Evolutionary conservation across 768 basidiomycete species (phyloP), one percentile per base, ranked within the genome.

Genomic region (Tulasnella sp.): DNA sequence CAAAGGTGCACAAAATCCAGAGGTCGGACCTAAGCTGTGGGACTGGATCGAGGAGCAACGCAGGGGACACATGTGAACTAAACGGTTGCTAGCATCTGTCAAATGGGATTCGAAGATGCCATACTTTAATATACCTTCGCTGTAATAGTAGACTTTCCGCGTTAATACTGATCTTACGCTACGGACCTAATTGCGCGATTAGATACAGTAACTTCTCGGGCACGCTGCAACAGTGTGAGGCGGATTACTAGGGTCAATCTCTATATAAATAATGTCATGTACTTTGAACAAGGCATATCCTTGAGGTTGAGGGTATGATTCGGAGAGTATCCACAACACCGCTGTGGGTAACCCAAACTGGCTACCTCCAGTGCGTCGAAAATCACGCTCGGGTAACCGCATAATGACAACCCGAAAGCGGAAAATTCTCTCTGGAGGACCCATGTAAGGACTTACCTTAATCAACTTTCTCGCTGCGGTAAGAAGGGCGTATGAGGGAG

Each of bases 31-130:
- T 59, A 78, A 81, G 22, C 75, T 86, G 1, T 85, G 84, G 85
- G 77, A 77, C 4, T 85, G 81, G 79, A 73, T 84, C 67, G 84
- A 86, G 47, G 83, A 84, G 44, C 83, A 84, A 68, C 79, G 83
- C n/a, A 75, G 78, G 68, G 42, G 69, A 26, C 42, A 66, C 26
- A 4, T 29, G 22, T 3, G 22, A 52, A 4, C n/a, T 9, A n/a
- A n/a, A n/a, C 52, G 11, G 7, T 26, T 12, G 52, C 32, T 32
- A 29, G 52, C 8, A 16, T 40, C 16, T 12, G 5, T 5, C 52
- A 14, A 59, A 29, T 59, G n/a, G n/a, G n/a, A n/a, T 6, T 71
- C 37, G 70, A 29, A 16, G 16, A 12, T 29, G 22, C 7, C 1
- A 29, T 32, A 29, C 22, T 22, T 14, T 59, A 29, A n/a, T 59